Conservation (phyloP, 2,329 filamentous ascomycete species). For the Talaromyces sp. region DNA sequence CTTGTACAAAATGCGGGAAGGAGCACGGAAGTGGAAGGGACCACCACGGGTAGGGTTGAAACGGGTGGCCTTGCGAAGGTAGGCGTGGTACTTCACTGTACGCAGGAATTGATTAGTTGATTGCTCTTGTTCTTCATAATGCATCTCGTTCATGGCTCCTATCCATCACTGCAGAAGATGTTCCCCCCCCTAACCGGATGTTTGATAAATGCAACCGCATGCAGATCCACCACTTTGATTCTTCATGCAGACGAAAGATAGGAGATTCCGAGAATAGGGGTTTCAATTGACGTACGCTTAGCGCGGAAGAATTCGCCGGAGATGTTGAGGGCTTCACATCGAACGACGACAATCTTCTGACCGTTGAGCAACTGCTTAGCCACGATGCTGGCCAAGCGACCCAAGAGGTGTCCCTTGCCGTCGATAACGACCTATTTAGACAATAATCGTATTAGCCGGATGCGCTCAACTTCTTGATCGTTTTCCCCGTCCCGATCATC, state of each 20-base stretch:
- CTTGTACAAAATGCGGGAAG: conserved; percentile 99
- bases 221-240: neutral
- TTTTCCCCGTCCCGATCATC: conserved; percentile 8
- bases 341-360: conserved; percentile 98
- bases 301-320: conserved; percentile 99
- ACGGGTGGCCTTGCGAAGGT: conserved; percentile 99
- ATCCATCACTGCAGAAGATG: conserved; percentile 2
- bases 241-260: neutral
- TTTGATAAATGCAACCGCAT: conserved; percentile 9
- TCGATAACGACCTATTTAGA: conserved; percentile 83
- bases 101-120: conserved; percentile 46
- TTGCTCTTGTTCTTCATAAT: neutral
- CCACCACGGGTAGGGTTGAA: conserved; percentile 99
- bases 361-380: conserved; percentile 98
- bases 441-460: conserved; percentile 40
- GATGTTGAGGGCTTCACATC: conserved; percentile 99
- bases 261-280: conserved; percentile 11
- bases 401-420: conserved; percentile 99
- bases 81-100: conserved; percentile 99
- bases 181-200: conserved; percentile 9
- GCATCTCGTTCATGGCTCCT: neutral
- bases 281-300: conserved; percentile 77
- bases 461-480: conserved; percentile 10
- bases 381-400: conserved; percentile 95
- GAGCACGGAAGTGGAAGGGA: conserved; percentile 99